These are phyloP conservation scores for Kodamaea sp. DNA, from an alignment of 1,139 yeast species.

Conservation along the genomic window DNA sequence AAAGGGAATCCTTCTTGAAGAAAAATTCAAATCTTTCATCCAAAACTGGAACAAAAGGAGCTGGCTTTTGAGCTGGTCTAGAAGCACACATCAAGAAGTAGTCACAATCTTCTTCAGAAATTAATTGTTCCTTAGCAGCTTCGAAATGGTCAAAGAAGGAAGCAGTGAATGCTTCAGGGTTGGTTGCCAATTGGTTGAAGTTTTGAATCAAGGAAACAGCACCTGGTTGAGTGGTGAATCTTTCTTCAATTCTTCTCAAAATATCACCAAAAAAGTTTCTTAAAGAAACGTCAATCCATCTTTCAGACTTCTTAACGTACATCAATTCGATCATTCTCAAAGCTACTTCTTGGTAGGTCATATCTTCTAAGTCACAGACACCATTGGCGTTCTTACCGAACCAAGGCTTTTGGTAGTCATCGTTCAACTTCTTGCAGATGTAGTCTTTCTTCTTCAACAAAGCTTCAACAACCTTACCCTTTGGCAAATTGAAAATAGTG, in stretches of 20 bases:
- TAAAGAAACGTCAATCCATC: slow-evolving; percentile 87
- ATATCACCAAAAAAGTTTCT: slow-evolving; percentile 85
- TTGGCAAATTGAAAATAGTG: slow-evolving; percentile 86
- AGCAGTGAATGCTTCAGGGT: slow-evolving; percentile 60
- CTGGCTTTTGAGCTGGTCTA: slow-evolving; percentile 90
- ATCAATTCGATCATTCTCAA: slow-evolving; percentile 82
- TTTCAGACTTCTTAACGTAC: slow-evolving; percentile 71
- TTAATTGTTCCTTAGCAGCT: slow-evolving; percentile 70
- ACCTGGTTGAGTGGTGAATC: slow-evolving; percentile 63
- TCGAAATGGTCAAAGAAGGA: slow-evolving; percentile 66
- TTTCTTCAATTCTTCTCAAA: slow-evolving; percentile 94
- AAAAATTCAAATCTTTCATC: slow-evolving; percentile 92
- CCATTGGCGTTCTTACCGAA: slow-evolving; percentile 76
- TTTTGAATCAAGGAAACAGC: slow-evolving; percentile 69
- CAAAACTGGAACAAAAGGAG: slow-evolving; percentile 93
- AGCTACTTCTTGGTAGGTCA: slow-evolving; percentile 94
- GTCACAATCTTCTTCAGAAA: slow-evolving; percentile 95
- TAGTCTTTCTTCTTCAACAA: slow-evolving; percentile 80
- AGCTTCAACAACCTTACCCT: slow-evolving; percentile 80
- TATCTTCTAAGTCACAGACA: slow-evolving; percentile 86
- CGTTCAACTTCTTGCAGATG: slow-evolving; percentile 79
- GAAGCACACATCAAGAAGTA: slow-evolving; percentile 82
- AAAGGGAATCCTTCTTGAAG: slow-evolving; percentile 96
- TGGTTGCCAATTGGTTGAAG: slow-evolving; percentile 56
- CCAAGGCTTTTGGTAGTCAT: slow-evolving; percentile 98